These are phyloP conservation scores for Fusarium setosum DNA, from an alignment of 2,329 filamentous ascomycete genomes.

Conservation along the genomic window DNA sequence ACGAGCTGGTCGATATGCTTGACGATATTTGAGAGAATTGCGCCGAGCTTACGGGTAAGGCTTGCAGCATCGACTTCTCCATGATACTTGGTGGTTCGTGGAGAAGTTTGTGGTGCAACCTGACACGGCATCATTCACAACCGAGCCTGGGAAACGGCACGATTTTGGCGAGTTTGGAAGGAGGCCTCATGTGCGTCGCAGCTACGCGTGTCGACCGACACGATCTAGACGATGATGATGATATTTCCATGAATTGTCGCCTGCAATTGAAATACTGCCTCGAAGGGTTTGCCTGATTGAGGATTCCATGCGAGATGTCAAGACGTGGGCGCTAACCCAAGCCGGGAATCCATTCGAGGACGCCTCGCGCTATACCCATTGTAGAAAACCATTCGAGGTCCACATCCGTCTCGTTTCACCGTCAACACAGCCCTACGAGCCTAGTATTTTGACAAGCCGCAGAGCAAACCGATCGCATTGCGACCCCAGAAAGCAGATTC, in stretches of 20 bases:
- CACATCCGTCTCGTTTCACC: background rate
- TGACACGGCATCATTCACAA: background rate
- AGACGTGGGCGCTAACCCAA: background rate
- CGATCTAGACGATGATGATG: background rate
- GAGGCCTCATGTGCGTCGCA: background rate
- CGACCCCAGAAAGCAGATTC: background rate
- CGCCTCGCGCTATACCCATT: slow-evolving; percentile 14
- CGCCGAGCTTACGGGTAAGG: too few relatives aligned
- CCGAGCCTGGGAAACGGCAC: background rate
- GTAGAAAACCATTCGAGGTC: slow-evolving; percentile 39
- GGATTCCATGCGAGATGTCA: slow-evolving; percentile 19
- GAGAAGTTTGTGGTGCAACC: background rate
- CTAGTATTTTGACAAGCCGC: slow-evolving; percentile 8
- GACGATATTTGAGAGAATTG: too few relatives aligned
- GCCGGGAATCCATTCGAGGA: slow-evolving; percentile 15
- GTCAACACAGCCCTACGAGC: slow-evolving; percentile 31
- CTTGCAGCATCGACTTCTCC: too few relatives aligned
- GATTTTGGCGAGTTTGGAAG: background rate
- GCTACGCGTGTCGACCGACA: background rate
- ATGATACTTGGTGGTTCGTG: too few relatives aligned
- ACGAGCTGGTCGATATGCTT: too few relatives aligned
- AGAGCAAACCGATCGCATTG: slow-evolving; percentile 12
- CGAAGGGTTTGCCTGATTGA: background rate
- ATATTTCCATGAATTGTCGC: background rate
- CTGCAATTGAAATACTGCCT: background rate